Conservation (phyloP, 2,329 filamentous ascomycete genomes). For the Aspergillus latus region DNA sequence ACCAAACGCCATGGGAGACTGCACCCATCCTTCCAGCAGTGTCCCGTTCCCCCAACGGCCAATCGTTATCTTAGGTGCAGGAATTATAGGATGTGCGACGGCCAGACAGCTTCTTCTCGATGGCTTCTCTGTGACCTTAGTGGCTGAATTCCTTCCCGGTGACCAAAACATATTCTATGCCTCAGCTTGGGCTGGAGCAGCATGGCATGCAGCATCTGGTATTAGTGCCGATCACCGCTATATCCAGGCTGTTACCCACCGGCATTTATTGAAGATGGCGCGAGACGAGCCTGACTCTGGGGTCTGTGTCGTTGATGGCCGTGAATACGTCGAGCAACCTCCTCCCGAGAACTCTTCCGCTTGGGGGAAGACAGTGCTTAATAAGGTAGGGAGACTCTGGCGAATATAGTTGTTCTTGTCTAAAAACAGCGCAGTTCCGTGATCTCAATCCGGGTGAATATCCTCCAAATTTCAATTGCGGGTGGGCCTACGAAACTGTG, state of each 20-base stretch:
- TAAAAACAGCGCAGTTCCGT: constrained; percentile 31
- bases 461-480: constrained; percentile 34
- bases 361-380: constrained; percentile 38
- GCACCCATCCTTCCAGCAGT: constrained; percentile 23
- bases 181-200: constrained; percentile 42
- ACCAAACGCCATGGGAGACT: constrained; percentile 23
- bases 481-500: constrained; percentile 38
- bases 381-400: constrained; percentile 28
- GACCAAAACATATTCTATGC: constrained; percentile 39
- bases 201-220: constrained; percentile 41
- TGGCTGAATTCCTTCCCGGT: constrained; percentile 40
- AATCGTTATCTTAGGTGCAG: constrained; percentile 39
- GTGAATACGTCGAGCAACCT: constrained; percentile 37
- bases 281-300: constrained; percentile 35
- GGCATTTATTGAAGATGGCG: constrained; percentile 37
- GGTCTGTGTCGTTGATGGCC: constrained; percentile 35
- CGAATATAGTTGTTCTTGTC: not conserved
- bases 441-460: constrained; percentile 28
- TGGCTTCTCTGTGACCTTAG: constrained; percentile 37
- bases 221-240: constrained; percentile 37
- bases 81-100: constrained; percentile 42
- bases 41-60: constrained; percentile 36
- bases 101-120: constrained; percentile 37
- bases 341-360: constrained; percentile 34
- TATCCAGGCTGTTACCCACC: constrained; percentile 37